Percentiles rank a stretch among this genome's conserved stretches.
phyloP scores from a whole-genome alignment of 2,329 filamentous ascomycete species.

The Byssochlamys sp. region DNA sequence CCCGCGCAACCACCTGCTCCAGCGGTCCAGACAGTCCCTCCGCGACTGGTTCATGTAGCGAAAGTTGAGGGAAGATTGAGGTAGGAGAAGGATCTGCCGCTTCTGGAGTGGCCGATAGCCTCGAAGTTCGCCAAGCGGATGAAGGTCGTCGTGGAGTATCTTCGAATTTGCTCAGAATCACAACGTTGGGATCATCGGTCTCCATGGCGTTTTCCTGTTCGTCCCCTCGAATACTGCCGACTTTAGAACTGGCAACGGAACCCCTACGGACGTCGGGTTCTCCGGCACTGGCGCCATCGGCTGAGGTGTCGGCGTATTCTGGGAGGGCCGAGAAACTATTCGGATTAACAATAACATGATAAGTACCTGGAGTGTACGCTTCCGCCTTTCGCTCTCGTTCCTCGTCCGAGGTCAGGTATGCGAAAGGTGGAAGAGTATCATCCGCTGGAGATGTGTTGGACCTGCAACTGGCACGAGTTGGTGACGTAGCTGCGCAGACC shows the following conservation, averaged over 20 bases:
- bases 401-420: conserved; percentile 45
- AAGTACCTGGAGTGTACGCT: conserved; percentile 43
- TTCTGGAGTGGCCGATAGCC: conserved; percentile 27
- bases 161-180: conserved; percentile 44
- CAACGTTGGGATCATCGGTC: conserved; percentile 38
- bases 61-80: conserved; percentile 14
- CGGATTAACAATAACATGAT: conserved; percentile 46
- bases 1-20: conserved; percentile 12
- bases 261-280: conserved; percentile 13
- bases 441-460: conserved; percentile 21
- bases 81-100: conserved; percentile 19
- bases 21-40: conserved; percentile 12
- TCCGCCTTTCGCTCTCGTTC: conserved; percentile 50
- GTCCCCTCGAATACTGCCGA: conserved; percentile 20
- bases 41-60: conserved; percentile 15
- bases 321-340: conserved; percentile 45
- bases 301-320: conserved; percentile 37
- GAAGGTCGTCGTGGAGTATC: conserved; percentile 30
- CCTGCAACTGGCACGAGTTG: conserved; percentile 15
- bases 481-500: conserved; percentile 18
- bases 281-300: conserved; percentile 18
- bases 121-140: conserved; percentile 20
- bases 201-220: conserved; percentile 13
- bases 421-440: conserved; percentile 47
- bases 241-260: conserved; percentile 18